A percentile compares a stretch with the other conserved stretches of the same genome.
These are phyloP conservation scores for Pleurotus cornucopiae DNA, from an alignment of 768 basidiomycete species.

Conservation along the genomic window DNA sequence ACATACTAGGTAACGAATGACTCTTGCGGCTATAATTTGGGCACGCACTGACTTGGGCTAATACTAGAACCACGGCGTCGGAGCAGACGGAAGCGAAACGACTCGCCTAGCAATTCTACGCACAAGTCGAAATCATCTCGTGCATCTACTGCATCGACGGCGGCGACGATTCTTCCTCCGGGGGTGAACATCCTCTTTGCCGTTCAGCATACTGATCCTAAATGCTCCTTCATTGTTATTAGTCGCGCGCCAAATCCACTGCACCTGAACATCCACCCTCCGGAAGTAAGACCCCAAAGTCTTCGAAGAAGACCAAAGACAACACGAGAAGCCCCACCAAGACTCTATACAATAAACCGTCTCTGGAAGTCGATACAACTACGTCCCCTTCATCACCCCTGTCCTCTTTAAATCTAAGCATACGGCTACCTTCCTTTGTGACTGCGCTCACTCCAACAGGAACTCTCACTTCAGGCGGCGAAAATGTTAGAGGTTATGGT, in stretches of 20 bases:
- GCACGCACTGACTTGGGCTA: constrained; percentile 1
- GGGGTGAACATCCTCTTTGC: background rate
- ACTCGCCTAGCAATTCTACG: background rate
- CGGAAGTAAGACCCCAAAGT: constrained; percentile 2
- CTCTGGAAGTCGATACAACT: constrained; percentile 2
- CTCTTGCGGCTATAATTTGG: background rate
- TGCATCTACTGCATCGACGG: constrained; percentile 9
- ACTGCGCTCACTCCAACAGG: background rate
- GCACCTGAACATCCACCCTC: background rate
- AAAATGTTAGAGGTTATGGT: constrained; percentile 1
- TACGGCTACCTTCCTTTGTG: constrained; percentile 3
- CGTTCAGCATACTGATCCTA: too few relatives aligned
- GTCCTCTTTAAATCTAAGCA: constrained; percentile 4
- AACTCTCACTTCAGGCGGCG: constrained; percentile 1
- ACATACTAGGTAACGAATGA: constrained; percentile 35
- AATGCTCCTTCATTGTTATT: too few relatives aligned
- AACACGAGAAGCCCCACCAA: background rate
- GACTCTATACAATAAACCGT: background rate
- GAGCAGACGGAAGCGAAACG: constrained; percentile 31
- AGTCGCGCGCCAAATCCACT: background rate
- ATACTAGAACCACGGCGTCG: constrained; percentile 27
- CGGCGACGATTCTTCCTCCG: background rate
- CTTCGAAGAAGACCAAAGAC: background rate
- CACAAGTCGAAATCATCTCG: constrained; percentile 14
- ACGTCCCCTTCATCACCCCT: background rate